Evolutionary conservation across 2,329 filamentous ascomycete species (phyloP).

Genomic region (Sporothrix brunneoviolacea): DNA sequence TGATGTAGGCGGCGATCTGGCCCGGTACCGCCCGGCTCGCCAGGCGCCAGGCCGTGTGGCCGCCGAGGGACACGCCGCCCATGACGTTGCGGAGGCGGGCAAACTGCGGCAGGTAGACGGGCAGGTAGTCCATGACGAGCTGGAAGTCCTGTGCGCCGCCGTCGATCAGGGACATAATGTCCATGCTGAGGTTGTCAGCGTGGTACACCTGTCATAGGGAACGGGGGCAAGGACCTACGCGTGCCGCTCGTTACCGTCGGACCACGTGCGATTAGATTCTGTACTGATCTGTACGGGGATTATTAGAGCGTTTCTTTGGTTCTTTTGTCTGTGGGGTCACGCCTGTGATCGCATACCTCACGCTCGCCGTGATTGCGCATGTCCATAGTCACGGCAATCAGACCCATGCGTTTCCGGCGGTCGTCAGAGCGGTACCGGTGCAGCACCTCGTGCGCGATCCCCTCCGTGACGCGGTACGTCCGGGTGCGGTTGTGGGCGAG

Average conservation of each 20-base stretch:
- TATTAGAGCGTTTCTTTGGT: too few species aligned
- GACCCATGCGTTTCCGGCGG: not conserved
- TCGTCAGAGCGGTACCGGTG: not conserved
- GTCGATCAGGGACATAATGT: not conserved
- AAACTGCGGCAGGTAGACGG: not conserved
- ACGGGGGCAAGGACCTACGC: too few species aligned
- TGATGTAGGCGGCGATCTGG: not conserved
- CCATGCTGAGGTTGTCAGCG: too few species aligned
- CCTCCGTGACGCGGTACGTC: slow-evolving; percentile 2
- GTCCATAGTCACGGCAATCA: slow-evolving; percentile 3
- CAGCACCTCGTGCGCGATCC: slow-evolving; percentile 1
- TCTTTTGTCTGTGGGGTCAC: too few species aligned
- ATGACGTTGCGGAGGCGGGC: not conserved
- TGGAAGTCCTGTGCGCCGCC: not conserved
- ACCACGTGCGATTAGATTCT: not conserved
- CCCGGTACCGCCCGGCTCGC: not conserved
- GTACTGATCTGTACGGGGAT: too few species aligned
- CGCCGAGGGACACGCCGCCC: slow-evolving; percentile 1
- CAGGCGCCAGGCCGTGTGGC: slow-evolving; percentile 1
- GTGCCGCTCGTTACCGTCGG: not conserved
- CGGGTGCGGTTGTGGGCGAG: slow-evolving; percentile 3
- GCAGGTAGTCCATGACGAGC: slow-evolving; percentile 6
- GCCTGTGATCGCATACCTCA: too few species aligned
- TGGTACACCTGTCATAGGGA: too few species aligned
- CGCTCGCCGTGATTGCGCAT: slow-evolving; percentile 7